These are phyloP conservation scores for Nyctanthes arbortristis DNA, from an alignment of 257 asterid species.

Conservation along the genomic window DNA sequence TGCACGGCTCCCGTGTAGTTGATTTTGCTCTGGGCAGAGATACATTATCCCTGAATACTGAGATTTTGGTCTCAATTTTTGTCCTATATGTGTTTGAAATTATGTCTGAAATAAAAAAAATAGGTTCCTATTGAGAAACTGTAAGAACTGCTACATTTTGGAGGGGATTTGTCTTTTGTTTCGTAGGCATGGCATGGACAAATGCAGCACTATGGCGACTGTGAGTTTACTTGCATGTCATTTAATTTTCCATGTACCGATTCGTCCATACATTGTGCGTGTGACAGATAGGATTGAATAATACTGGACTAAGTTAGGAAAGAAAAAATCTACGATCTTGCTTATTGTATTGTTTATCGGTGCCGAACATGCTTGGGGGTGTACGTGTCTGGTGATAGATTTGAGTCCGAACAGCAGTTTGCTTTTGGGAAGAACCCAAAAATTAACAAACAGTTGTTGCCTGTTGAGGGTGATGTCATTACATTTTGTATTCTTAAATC, in stretches of 20 bases:
- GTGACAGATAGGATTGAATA: too few species aligned
- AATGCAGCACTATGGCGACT: slow-evolving; percentile 13
- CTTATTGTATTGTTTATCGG: not conserved
- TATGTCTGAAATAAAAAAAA: not conserved
- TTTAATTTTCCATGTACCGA: slow-evolving; percentile 10
- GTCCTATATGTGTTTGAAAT: not conserved
- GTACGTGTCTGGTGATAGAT: too few species aligned
- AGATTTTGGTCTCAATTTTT: not conserved
- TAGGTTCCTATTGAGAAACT: not conserved
- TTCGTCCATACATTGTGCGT: not conserved
- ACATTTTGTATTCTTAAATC: not conserved
- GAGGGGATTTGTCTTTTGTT: not conserved
- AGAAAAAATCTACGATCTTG: not conserved
- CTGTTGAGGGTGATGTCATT: slow-evolving; percentile 26
- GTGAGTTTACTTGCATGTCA: slow-evolving; percentile 11
- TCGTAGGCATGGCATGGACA: slow-evolving; percentile 22
- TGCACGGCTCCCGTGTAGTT: not conserved
- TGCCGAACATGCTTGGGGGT: too few species aligned
- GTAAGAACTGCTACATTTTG: not conserved
- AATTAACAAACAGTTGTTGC: slow-evolving; percentile 21
- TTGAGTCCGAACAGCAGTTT: slow-evolving; percentile 1
- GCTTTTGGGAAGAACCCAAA: slow-evolving; percentile 14
- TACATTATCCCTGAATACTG: not conserved
- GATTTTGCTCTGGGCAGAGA: not conserved
- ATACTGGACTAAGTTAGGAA: not conserved